A percentile compares a stretch with the other conserved stretches of the same genome.
Evolutionary conservation across 1,139 yeast species (phyloP).

Genomic region (Diutina rugosa): DNA sequence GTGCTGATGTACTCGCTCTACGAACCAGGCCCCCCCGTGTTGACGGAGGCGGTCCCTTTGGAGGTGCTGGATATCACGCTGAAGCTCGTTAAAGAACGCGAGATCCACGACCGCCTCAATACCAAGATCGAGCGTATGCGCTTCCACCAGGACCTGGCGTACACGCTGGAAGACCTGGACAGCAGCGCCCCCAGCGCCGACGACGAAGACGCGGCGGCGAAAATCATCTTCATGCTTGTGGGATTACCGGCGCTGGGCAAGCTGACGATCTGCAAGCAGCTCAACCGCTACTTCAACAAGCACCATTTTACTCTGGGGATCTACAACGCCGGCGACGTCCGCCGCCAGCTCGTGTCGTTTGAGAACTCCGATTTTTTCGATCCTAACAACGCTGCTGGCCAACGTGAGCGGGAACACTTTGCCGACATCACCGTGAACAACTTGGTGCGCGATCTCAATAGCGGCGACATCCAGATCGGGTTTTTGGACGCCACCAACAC

Average conservation of each 20-base stretch:
- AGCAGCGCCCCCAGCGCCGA: not conserved
- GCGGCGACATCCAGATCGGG: slow-evolving; percentile 40
- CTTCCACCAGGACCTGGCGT: slow-evolving; percentile 1
- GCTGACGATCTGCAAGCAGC: slow-evolving; percentile 45
- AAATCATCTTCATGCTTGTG: slow-evolving; percentile 33
- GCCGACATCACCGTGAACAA: slow-evolving; percentile 46
- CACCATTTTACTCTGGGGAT: slow-evolving; percentile 15
- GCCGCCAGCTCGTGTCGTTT: slow-evolving; percentile 13
- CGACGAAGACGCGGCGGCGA: slow-evolving; percentile 3
- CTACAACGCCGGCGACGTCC: slow-evolving; percentile 16
- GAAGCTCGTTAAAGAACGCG: not conserved
- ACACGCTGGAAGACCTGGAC: slow-evolving; percentile 1
- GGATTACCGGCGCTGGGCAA: slow-evolving; percentile 69
- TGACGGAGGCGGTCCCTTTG: not conserved
- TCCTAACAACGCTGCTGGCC: slow-evolving; percentile 32
- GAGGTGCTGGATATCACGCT: not conserved
- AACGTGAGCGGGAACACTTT: slow-evolving; percentile 39
- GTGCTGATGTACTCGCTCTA: slow-evolving; percentile 1
- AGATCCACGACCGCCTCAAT: not conserved
- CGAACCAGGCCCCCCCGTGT: not conserved
- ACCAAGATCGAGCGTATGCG: not conserved
- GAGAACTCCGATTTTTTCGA: slow-evolving; percentile 42
- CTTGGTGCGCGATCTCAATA: slow-evolving; percentile 31
- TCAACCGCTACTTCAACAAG: slow-evolving; percentile 26
- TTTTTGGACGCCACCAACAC: slow-evolving; percentile 55